A percentile compares a stretch with the other conserved stretches of the same genome.
Evolutionary conservation across 495 filamentous ascomycete species (phyloP).

Genomic region (Podospora sp.): DNA sequence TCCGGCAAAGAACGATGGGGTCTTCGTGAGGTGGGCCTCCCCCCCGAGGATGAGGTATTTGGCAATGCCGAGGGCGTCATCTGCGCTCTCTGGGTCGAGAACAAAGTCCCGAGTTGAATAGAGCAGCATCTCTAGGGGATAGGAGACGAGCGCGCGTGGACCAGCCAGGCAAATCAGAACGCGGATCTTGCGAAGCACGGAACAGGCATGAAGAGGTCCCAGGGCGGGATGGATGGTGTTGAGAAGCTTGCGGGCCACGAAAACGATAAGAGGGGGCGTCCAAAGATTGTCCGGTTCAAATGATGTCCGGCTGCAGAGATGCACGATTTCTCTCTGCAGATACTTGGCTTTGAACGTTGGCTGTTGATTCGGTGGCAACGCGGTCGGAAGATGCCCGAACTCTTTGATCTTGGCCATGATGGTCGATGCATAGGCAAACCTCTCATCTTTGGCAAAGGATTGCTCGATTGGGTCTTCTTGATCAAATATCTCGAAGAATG

Average conservation of each 20-base stretch:
- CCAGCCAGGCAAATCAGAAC: slow-evolving; percentile 80
- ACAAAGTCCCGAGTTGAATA: slow-evolving; percentile 79
- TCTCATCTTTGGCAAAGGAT: slow-evolving; percentile 65
- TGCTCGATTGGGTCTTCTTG: slow-evolving; percentile 67
- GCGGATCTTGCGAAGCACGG: slow-evolving; percentile 81
- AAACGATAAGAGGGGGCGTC: slow-evolving; percentile 72
- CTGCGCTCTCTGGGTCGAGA: slow-evolving; percentile 80
- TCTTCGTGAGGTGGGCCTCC: slow-evolving; percentile 59
- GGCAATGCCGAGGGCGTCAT: slow-evolving; percentile 84
- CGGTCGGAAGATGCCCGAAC: slow-evolving; percentile 60
- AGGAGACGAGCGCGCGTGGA: slow-evolving; percentile 66
- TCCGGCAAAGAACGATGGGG: slow-evolving; percentile 76
- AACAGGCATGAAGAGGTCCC: slow-evolving; percentile 82
- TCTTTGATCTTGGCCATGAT: slow-evolving; percentile 67
- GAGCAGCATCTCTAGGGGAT: slow-evolving; percentile 90
- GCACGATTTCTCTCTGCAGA: slow-evolving; percentile 69
- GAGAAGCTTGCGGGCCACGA: slow-evolving; percentile 75
- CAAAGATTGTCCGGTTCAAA: slow-evolving; percentile 70
- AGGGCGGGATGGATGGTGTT: slow-evolving; percentile 83
- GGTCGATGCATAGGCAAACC: slow-evolving; percentile 59
- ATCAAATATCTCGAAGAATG: slow-evolving; percentile 79
- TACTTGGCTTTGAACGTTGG: slow-evolving; percentile 81
- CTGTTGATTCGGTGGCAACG: slow-evolving; percentile 74
- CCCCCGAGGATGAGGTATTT: slow-evolving; percentile 82
- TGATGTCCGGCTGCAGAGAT: slow-evolving; percentile 70